phyloP scores from a whole-genome alignment of 805 yeast genomes.

The Candida germanica region DNA sequence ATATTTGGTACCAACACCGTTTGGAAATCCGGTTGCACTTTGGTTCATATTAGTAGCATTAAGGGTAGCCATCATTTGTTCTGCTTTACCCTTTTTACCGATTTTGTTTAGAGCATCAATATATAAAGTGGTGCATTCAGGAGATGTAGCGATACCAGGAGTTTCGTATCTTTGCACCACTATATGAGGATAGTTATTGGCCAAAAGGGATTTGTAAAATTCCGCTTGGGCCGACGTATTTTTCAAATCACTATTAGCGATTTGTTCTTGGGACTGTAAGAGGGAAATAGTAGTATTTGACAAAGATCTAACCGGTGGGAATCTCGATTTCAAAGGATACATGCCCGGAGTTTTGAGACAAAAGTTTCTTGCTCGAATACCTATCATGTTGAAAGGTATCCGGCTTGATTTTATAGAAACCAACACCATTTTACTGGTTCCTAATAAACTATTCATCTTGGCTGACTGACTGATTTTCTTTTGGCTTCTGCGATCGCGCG shows the following conservation, averaged over 20 bases:
- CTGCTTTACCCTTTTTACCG: slow-evolving; percentile 79
- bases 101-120: slow-evolving; percentile 74
- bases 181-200: slow-evolving; percentile 88
- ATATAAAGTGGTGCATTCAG: slow-evolving; percentile 76
- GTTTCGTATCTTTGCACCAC: slow-evolving; percentile 94
- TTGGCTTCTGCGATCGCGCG: too few species aligned
- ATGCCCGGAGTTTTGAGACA: too few species aligned
- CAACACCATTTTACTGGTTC: not conserved
- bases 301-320: slow-evolving; percentile 5
- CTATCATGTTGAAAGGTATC: too few species aligned
- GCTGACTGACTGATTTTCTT: not conserved
- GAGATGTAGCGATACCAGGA: slow-evolving; percentile 82
- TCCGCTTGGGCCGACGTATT: slow-evolving; percentile 77
- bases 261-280: slow-evolving; percentile 60
- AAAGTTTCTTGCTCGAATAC: too few species aligned
- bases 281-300: slow-evolving; percentile 16
- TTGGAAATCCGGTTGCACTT: slow-evolving; percentile 17
- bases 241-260: slow-evolving; percentile 73
- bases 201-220: slow-evolving; percentile 72
- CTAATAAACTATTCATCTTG: not conserved
- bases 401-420: not conserved
- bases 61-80: slow-evolving; percentile 40
- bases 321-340: too few species aligned
- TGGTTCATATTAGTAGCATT: slow-evolving; percentile 20
- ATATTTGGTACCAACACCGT: slow-evolving; percentile 56